phyloP scores from a whole-genome alignment of 2,329 filamentous ascomycete species.

The Triangularia setosa region DNA sequence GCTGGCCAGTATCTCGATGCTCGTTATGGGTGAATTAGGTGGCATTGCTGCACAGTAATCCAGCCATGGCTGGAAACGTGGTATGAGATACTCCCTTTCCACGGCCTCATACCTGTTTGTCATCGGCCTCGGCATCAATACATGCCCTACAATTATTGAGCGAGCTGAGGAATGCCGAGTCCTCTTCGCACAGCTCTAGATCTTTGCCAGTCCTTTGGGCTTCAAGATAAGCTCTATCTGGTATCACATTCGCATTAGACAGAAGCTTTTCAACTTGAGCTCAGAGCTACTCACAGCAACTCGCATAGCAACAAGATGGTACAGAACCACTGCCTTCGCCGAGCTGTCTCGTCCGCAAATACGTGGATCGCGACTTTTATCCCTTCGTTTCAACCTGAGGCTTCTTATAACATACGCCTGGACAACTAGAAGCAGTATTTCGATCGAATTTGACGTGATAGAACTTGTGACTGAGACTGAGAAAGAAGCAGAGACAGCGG shows the following conservation, averaged over 20 bases:
- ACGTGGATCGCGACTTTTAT: background rate
- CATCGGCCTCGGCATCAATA: background rate
- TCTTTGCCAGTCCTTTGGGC: background rate
- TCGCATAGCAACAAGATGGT: background rate
- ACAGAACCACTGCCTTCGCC: background rate
- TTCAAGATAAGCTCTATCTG: background rate
- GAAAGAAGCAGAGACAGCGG: background rate
- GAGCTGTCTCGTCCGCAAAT: background rate
- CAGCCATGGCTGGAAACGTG: background rate
- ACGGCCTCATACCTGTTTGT: background rate
- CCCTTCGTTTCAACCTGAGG: background rate
- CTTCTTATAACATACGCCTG: background rate
- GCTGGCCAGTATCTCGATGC: no score
- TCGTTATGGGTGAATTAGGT: background rate
- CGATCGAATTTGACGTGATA: background rate
- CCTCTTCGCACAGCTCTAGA: background rate
- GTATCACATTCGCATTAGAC: background rate
- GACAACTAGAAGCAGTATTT: background rate
- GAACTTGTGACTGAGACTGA: background rate
- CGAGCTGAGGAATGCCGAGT: background rate
- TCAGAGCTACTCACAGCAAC: background rate
- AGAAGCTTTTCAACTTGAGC: background rate
- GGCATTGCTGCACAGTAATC: background rate
- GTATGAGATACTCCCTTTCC: background rate
- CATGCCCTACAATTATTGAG: background rate